These are phyloP conservation scores for Eimeria necatrix DNA, from an alignment of 169 alveolate species.

Conservation along the genomic window DNA sequence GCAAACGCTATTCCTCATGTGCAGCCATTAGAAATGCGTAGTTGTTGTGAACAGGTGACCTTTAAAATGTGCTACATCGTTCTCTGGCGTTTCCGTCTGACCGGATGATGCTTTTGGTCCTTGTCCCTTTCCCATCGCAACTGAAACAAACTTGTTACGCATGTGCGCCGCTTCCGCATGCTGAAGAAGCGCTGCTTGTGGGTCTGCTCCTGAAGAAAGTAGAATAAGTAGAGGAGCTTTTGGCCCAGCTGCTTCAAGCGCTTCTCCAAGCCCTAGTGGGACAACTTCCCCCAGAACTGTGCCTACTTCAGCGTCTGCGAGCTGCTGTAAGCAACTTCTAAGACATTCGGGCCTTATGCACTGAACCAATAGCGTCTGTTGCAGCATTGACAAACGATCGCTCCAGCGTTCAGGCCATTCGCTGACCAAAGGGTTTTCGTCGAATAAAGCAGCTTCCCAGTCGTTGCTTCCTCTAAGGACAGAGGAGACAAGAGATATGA, in stretches of 20 bases:
- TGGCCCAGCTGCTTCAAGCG: constrained; percentile 90
- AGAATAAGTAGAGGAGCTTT: constrained; percentile 94
- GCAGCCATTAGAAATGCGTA: not conserved
- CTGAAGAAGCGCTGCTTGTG: constrained; percentile 90
- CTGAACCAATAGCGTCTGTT: constrained; percentile 91
- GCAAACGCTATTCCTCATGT: not conserved
- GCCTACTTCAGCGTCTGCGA: constrained; percentile 90
- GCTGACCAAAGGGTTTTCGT: constrained; percentile 86
- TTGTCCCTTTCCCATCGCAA: constrained; percentile 87
- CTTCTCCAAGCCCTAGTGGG: constrained; percentile 91
- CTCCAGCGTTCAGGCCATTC: constrained; percentile 89
- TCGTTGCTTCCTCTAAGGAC: constrained; percentile 85
- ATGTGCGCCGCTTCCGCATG: constrained; percentile 88
- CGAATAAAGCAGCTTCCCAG: constrained; percentile 89
- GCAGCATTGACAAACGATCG: constrained; percentile 87
- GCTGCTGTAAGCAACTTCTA: constrained; percentile 88
- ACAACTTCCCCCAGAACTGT: constrained; percentile 88
- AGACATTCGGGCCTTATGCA: constrained; percentile 94
- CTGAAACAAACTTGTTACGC: constrained; percentile 82
- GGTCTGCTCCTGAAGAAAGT: constrained; percentile 96
- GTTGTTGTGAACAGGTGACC: too few species aligned
- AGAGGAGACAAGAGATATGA: constrained; percentile 65
- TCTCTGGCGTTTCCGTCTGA: not conserved
- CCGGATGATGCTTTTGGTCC: constrained; percentile 85
- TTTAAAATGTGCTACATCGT: too few species aligned